Percentiles rank a stretch among this genome's conserved stretches.
Conservation (phyloP, 139 green algal species). For the Chlorella sp. region DNA sequence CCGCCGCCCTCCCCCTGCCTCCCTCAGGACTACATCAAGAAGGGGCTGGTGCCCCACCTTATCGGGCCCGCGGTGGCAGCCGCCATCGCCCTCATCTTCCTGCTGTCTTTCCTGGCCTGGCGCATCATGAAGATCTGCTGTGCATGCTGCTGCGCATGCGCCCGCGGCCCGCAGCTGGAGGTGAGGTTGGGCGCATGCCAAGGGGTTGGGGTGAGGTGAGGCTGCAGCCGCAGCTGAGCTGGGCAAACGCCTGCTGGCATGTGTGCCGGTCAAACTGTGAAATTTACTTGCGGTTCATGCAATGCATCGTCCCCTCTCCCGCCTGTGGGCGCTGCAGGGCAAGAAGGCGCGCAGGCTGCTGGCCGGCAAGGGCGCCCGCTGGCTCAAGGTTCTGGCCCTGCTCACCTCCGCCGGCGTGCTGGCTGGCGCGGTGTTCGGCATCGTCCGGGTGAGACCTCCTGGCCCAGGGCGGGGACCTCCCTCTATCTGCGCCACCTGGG, state of each 20-base stretch:
- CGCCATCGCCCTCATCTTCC: background rate
- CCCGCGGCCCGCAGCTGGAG: background rate
- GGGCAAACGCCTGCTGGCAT: no score
- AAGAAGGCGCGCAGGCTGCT: constrained; percentile 7
- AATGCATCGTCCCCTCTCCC: no score
- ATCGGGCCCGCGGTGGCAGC: background rate
- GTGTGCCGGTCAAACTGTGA: no score
- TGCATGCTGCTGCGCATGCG: constrained; percentile 23
- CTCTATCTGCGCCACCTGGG: no score
- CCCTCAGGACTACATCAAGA: constrained; percentile 3
- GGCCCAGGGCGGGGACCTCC: no score
- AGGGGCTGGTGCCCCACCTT: background rate
- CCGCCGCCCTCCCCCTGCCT: background rate
- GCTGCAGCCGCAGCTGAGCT: no score
- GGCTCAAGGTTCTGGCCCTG: background rate
- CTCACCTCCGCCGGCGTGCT: background rate
- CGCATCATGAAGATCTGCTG: constrained; percentile 14
- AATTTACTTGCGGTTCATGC: no score
- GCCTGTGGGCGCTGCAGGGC: background rate
- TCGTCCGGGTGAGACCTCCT: background rate
- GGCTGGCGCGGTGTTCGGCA: background rate
- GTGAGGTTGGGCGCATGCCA: no score
- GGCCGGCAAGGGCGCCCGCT: background rate
- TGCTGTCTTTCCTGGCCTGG: constrained; percentile 10
- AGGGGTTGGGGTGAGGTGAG: no score